phyloP scores from a whole-genome alignment of 2,329 filamentous ascomycete genomes.

The Dactylella cylindrospora region DNA sequence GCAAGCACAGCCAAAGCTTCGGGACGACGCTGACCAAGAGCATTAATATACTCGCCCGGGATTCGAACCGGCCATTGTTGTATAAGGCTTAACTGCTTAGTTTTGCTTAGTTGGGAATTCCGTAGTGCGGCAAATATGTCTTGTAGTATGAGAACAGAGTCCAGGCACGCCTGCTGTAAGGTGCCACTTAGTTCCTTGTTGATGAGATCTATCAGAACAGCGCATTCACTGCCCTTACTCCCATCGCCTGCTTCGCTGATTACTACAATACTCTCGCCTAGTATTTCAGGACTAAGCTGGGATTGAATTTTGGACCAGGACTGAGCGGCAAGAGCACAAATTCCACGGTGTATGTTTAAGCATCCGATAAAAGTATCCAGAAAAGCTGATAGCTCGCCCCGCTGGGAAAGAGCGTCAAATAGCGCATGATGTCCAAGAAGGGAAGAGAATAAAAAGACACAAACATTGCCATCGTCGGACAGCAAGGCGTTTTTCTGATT shows the following conservation, averaged over 20 bases:
- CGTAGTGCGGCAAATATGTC: no score
- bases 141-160: no score
- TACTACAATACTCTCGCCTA: not conserved
- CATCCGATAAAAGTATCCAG: not conserved
- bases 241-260: not conserved
- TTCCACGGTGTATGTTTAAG: not conserved
- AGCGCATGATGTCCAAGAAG: not conserved
- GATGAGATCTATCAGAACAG: not conserved
- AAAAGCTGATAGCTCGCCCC: not conserved
- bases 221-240: no score
- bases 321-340: not conserved
- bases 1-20: constrained; percentile 55
- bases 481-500: not conserved
- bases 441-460: not conserved
- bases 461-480: not conserved
- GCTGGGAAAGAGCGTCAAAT: not conserved
- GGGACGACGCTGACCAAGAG: constrained; percentile 51
- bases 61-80: constrained; percentile 6
- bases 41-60: constrained; percentile 48
- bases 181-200: not conserved
- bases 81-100: not conserved
- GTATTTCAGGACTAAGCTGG: not conserved
- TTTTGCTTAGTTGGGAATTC: not conserved
- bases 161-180: not conserved
- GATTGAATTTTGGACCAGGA: not conserved